These are phyloP conservation scores for Trifolium subterraneum DNA, from an alignment of 306 rosid genomes.

Conservation along the genomic window DNA sequence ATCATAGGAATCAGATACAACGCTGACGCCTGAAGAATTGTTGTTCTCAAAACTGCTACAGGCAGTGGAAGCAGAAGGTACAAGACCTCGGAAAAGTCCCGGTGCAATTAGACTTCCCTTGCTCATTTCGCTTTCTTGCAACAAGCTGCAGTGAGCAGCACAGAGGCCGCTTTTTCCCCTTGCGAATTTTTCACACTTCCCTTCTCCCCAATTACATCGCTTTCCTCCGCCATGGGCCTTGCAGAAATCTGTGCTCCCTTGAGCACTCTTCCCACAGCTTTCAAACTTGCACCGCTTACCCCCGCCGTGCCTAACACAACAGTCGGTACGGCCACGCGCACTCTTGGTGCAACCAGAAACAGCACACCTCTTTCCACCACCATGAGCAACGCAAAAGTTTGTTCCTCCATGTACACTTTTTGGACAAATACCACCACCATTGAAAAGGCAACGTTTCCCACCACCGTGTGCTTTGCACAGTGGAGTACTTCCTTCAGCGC, in stretches of 20 bases:
- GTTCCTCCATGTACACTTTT: constrained; percentile 99
- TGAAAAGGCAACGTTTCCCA: constrained; percentile 93
- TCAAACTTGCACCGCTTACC: constrained; percentile 89
- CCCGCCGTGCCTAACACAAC: constrained; percentile 96
- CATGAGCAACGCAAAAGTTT: constrained; percentile 95
- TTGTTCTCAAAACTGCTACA: constrained; percentile 71
- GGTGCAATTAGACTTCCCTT: constrained; percentile 82
- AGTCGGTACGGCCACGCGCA: constrained; percentile 97
- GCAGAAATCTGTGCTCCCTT: constrained; percentile 98
- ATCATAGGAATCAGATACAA: constrained; percentile 65
- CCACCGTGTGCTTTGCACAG: constrained; percentile 99
- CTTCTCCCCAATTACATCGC: constrained; percentile 90
- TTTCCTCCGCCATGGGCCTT: constrained; percentile 99
- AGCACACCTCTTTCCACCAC: constrained; percentile 97
- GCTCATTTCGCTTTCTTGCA: constrained; percentile 60
- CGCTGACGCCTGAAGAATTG: constrained; percentile 70
- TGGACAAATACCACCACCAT: constrained; percentile 97
- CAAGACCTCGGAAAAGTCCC: constrained; percentile 85
- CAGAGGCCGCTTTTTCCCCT: constrained; percentile 96
- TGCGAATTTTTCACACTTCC: constrained; percentile 91
- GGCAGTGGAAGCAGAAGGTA: constrained; percentile 65
- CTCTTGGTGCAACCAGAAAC: constrained; percentile 93
- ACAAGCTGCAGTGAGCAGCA: constrained; percentile 89
- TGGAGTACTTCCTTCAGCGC: constrained; percentile 99
- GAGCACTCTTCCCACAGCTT: constrained; percentile 93